Conservation (phyloP, 2,329 filamentous ascomycete species). For the Alternaria solani region DNA sequence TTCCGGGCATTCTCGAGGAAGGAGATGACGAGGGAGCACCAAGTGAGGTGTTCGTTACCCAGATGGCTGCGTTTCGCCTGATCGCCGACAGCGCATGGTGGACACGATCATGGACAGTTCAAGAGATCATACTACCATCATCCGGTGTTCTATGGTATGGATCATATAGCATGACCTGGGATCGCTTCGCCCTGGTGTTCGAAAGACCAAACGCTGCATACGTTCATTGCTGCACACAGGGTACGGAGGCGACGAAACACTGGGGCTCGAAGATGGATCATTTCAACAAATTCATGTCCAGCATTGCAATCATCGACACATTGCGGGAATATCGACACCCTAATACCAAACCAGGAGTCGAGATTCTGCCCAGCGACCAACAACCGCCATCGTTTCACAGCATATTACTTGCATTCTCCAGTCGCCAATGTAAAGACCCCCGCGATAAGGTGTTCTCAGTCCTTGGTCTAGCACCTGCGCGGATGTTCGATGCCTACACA, state of each 20-base stretch:
- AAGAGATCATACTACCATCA: constrained; percentile 2
- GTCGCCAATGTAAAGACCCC: constrained; percentile 1
- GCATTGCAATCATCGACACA: not conserved
- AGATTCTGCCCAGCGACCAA: not conserved
- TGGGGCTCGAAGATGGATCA: not conserved
- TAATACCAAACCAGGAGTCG: not conserved
- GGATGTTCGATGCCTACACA: not conserved
- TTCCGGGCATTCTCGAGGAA: not conserved
- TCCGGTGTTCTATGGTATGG: not conserved
- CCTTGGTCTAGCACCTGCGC: not conserved
- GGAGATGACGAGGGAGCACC: not conserved
- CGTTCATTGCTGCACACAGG: not conserved
- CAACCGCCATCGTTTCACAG: not conserved
- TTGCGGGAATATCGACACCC: not conserved
- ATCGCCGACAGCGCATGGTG: not conserved
- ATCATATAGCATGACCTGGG: not conserved
- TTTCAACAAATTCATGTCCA: not conserved
- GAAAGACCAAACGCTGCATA: not conserved
- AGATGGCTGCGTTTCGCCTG: not conserved
- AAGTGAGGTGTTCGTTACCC: not conserved
- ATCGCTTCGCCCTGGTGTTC: not conserved
- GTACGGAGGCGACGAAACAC: not conserved
- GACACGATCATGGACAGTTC: constrained; percentile 4
- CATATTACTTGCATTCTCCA: not conserved
- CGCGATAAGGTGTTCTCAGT: not conserved